phyloP scores from a whole-genome alignment of 2,329 filamentous ascomycete species.

The Hypoxylon sp. region DNA sequence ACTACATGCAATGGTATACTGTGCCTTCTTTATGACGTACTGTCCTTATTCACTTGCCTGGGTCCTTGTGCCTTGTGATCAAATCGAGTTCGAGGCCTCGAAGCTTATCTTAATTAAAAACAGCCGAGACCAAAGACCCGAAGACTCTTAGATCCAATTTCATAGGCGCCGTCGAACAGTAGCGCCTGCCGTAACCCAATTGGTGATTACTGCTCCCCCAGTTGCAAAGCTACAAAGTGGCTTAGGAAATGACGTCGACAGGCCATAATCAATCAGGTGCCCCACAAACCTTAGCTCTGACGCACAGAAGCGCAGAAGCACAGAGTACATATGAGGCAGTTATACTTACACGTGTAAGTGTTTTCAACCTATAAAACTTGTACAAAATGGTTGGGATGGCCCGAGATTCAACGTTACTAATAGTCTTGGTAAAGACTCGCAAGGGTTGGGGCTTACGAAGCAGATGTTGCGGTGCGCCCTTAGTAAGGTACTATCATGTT shows the following conservation, averaged over 20 bases:
- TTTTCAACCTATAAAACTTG: neutral
- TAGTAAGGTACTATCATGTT: neutral
- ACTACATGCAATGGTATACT: slow-evolving; percentile 14
- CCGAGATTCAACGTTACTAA: neutral
- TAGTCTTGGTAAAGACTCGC: neutral
- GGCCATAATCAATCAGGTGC: slow-evolving; percentile 23
- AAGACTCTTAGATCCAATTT: slow-evolving; percentile 24
- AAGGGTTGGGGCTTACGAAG: neutral
- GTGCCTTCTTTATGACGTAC: slow-evolving; percentile 20
- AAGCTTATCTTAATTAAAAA: slow-evolving; percentile 34
- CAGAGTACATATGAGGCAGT: neutral
- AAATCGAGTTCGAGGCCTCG: slow-evolving; percentile 20
- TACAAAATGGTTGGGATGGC: neutral
- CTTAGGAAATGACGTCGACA: slow-evolving; percentile 45
- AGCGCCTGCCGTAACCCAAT: slow-evolving; percentile 26
- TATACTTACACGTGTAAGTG: slow-evolving; percentile 5
- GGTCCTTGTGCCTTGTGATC: slow-evolving; percentile 20
- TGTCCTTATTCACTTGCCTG: slow-evolving; percentile 8
- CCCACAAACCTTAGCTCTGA: neutral
- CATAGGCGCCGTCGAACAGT: slow-evolving; percentile 23
- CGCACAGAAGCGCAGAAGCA: neutral
- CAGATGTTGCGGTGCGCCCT: neutral
- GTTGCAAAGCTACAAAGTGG: slow-evolving; percentile 33
- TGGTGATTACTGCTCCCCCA: slow-evolving; percentile 17
- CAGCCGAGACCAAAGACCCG: slow-evolving; percentile 15